A percentile compares a stretch with the other conserved stretches of the same genome.
Conservation (phyloP, 257 asterid species). For the Scutellaria baicalensis region DNA sequence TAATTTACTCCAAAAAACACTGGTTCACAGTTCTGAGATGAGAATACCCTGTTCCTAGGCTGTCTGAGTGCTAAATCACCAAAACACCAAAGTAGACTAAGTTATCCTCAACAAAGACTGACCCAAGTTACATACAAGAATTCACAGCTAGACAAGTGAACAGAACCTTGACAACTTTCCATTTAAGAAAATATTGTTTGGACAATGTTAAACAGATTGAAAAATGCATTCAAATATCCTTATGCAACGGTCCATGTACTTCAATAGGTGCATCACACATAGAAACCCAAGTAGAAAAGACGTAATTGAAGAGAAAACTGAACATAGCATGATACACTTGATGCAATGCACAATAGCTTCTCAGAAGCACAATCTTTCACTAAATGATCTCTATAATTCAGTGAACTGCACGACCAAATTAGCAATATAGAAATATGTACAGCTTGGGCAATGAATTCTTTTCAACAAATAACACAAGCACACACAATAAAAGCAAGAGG, state of each 20-base stretch:
- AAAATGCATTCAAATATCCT: no score
- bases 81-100: no score
- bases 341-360: not conserved
- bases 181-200: no score
- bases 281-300: not conserved
- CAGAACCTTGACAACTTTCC: not conserved
- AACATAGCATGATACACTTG: not conserved
- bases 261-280: not conserved
- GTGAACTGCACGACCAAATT: not conserved
- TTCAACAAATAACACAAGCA: not conserved
- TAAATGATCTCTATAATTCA: not conserved
- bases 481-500: not conserved
- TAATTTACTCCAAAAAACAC: not conserved
- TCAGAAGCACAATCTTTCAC: not conserved
- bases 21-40: not conserved
- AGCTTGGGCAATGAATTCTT: not conserved
- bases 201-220: no score
- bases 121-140: not conserved
- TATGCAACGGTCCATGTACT: no score
- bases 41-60: not conserved
- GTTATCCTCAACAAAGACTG: no score
- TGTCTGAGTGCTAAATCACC: no score
- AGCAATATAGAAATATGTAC: not conserved
- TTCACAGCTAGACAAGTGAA: not conserved
- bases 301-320: not conserved